phyloP scores from a whole-genome alignment of 805 yeast genomes.

The Yamadazyma olivae region DNA sequence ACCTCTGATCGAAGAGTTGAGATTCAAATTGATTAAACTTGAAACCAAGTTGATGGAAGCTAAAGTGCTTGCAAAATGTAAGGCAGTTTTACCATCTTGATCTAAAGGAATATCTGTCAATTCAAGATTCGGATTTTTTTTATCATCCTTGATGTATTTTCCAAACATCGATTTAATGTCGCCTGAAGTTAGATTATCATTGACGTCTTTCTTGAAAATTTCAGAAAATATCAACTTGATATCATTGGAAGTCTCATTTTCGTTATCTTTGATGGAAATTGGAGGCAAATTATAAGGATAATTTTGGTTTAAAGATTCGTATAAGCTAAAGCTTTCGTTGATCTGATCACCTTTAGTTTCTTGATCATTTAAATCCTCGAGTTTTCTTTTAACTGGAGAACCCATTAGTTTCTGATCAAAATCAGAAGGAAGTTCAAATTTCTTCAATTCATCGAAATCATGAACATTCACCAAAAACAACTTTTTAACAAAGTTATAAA shows the following conservation, averaged over 20 bases:
- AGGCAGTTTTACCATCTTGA: constrained; percentile 37
- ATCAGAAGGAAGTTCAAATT: too few relatives aligned
- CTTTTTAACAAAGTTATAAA: constrained; percentile 34
- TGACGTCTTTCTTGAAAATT: constrained; percentile 31
- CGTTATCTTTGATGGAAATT: constrained; percentile 15
- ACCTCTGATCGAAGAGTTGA: constrained; percentile 40
- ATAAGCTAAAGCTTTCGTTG: constrained; percentile 10
- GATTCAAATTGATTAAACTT: constrained; percentile 29
- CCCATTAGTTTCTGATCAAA: neutral
- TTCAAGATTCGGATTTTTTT: too few relatives aligned
- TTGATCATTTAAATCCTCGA: constrained; percentile 4
- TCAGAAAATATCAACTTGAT: constrained; percentile 31
- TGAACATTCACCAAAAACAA: constrained; percentile 44
- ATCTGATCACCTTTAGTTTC: constrained; percentile 5
- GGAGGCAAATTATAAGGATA: constrained; percentile 37
- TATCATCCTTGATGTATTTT: neutral
- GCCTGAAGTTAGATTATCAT: constrained; percentile 12
- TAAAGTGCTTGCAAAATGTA: constrained; percentile 42
- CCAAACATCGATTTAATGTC: neutral
- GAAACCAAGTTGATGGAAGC: constrained; percentile 35
- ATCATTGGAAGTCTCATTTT: constrained; percentile 27
- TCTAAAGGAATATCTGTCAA: constrained; percentile 37
- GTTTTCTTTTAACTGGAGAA: constrained; percentile 1
- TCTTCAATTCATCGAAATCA: constrained; percentile 38
- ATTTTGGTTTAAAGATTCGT: constrained; percentile 30